Base-by-base conservation (phyloP, 2,329 filamentous ascomycete genomes). In the Elsinoe necatrix region DNA sequence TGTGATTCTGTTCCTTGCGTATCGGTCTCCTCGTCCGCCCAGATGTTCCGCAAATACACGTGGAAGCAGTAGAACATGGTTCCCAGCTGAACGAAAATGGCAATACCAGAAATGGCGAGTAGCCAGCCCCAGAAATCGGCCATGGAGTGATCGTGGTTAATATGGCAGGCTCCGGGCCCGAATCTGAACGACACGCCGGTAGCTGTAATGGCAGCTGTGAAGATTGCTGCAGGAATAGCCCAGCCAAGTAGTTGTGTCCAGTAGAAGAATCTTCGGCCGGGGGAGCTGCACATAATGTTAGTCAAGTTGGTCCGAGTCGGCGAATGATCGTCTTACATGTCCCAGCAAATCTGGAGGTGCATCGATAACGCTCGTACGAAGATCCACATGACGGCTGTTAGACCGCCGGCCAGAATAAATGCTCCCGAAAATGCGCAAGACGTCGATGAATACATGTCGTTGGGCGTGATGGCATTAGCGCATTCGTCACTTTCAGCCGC, bases 271-370 rank as follows among this genome's bases (percentile, higher is more conserved):
- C 80, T 87, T 43, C 84, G 81, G 37, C 93, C 93, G 3, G 95
- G 87, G 6, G 92, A 83, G 31, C 52, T 55, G 16, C 18, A 20
- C 16, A 23, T 20, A 37, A 14, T 23, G 50, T 50, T 25, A 54
- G 31, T 18, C 9, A 14, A 37, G 34, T 37, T 14, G 5, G 3
- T 6, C 4, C 14, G 9, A 37, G 14, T 37, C 34, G 5, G 4
- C 12, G 9, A 12, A 14, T 7, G 12, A 14, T 4, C 34, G 8
- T 25, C 52, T 29, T 34, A 55, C 52, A 95, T 80, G 70, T 97
- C 90, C 93, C 93, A 98, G 76, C 91, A 96, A 62, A 98, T 96
- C 71, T 97, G 93, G 23, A 98, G 82, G 71, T 98, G 93, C 64
- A 98, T 85, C 3, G 90, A 95, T 31, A 97, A 74, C 0, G 92